A percentile compares a stretch with the other conserved stretches of the same genome.
phyloP scores from a whole-genome alignment of 164 flowering plant species.

The Houttuynia cordata region DNA sequence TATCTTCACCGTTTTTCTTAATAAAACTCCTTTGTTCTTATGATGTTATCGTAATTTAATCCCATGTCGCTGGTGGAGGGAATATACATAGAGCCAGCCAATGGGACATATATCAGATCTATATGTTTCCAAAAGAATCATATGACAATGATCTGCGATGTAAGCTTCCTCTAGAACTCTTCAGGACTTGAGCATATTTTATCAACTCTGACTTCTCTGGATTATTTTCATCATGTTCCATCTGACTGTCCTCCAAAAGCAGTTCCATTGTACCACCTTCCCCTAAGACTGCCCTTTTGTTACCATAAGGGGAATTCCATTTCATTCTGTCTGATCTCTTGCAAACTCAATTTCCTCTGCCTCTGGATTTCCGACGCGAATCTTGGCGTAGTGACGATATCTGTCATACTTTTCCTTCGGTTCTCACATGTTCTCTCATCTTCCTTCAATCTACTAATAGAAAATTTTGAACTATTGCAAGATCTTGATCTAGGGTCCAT shows the following conservation, averaged over 20 bases:
- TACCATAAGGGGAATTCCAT: conserved; percentile 9
- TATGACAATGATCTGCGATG: conserved; percentile 23
- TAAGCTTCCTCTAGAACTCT: conserved; percentile 14
- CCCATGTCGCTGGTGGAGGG: neutral
- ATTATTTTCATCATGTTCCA: conserved; percentile 12
- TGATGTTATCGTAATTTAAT: too few relatives aligned
- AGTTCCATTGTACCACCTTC: conserved; percentile 13
- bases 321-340: conserved; percentile 19
- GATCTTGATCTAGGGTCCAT: conserved; percentile 5
- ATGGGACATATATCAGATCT: neutral
- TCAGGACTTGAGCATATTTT: conserved; percentile 58
- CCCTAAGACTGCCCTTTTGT: conserved; percentile 13
- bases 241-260: conserved; percentile 5
- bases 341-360: conserved; percentile 14
- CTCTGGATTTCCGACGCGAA: conserved; percentile 28
- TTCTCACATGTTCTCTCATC: conserved; percentile 10
- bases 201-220: conserved; percentile 32
- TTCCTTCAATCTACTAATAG: conserved; percentile 6
- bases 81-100: neutral
- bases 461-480: neutral
- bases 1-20: too few relatives aligned
- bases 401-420: neutral
- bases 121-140: neutral
- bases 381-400: conserved; percentile 14
- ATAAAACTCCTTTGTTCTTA: neutral